Percentiles rank a stretch among this genome's conserved stretches.
Evolutionary conservation across 768 basidiomycete genomes (phyloP).

Genomic region (Sporobolomyces phaffii): DNA sequence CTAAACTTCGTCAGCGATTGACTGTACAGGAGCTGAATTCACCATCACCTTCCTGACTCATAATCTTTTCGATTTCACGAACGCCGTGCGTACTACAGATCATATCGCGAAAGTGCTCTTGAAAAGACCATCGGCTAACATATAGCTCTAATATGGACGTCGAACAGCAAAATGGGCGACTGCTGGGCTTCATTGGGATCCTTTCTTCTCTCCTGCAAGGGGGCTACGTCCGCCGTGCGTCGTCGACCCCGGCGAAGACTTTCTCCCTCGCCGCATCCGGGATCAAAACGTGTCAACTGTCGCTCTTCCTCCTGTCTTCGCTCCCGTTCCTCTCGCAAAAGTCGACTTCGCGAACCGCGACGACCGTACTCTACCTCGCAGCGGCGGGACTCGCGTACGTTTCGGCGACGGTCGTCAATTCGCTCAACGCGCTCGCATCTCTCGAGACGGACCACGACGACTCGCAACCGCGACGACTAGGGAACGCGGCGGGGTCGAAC

Average conservation of each 20-base stretch:
- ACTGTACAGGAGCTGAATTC: conserved; percentile 70
- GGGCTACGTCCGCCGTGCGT: conserved; percentile 80
- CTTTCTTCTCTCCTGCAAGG: conserved; percentile 72
- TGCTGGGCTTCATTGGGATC: conserved; percentile 82
- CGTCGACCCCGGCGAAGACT: conserved; percentile 64
- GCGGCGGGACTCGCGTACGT: conserved; percentile 86
- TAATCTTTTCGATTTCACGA: conserved; percentile 58
- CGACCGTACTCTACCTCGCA: conserved; percentile 51
- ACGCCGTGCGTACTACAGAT: conserved; percentile 15
- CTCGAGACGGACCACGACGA: conserved; percentile 69
- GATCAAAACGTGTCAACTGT: conserved; percentile 63
- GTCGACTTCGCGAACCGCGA: conserved; percentile 54
- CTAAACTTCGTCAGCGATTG: not conserved
- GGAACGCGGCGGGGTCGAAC: too few relatives aligned
- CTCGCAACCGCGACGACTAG: too few relatives aligned
- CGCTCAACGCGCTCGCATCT: conserved; percentile 83
- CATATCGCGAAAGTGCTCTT: not conserved
- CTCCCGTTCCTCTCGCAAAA: conserved; percentile 56
- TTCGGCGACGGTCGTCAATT: conserved; percentile 88
- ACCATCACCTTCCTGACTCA: conserved; percentile 93
- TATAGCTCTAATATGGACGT: too few relatives aligned
- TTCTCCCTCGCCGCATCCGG: conserved; percentile 77
- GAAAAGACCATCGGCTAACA: too few relatives aligned
- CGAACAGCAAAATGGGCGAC: conserved; percentile 73
- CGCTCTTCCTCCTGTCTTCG: conserved; percentile 64